phyloP scores from a whole-genome alignment of 2,329 filamentous ascomycete genomes.

The Cylindrodendrum hubeiense region DNA sequence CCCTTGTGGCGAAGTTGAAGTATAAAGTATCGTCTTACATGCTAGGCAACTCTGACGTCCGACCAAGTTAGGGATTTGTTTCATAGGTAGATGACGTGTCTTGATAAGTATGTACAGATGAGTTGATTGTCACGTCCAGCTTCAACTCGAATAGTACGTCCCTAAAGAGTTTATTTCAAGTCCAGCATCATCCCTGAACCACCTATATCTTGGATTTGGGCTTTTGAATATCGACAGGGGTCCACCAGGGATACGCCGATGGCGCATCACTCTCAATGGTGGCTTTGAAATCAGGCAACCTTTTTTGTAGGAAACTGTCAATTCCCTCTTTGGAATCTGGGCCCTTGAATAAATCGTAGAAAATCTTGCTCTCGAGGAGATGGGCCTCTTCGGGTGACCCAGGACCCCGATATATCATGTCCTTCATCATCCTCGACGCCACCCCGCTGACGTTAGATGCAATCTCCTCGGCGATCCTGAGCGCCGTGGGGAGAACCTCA shows the following conservation, averaged over 20 bases:
- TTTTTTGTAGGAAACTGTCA: slow-evolving; percentile 77
- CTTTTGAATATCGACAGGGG: slow-evolving; percentile 54
- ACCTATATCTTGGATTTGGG: slow-evolving; percentile 43
- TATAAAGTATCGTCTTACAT: not conserved
- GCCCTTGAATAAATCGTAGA: slow-evolving; percentile 70
- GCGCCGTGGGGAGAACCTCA: slow-evolving; percentile 72
- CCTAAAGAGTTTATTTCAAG: not conserved
- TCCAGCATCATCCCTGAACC: not conserved
- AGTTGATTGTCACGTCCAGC: not conserved
- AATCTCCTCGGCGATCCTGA: slow-evolving; percentile 76
- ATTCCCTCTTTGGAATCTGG: slow-evolving; percentile 76
- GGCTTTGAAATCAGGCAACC: slow-evolving; percentile 71
- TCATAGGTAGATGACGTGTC: not conserved
- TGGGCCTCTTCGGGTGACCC: slow-evolving; percentile 76
- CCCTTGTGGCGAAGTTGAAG: not conserved
- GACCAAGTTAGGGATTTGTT: slow-evolving; percentile 11
- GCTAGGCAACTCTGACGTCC: not conserved
- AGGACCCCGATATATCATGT: slow-evolving; percentile 74
- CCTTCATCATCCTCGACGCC: slow-evolving; percentile 75
- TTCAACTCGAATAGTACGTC: not conserved
- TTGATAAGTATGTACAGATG: not conserved
- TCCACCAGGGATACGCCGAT: slow-evolving; percentile 76
- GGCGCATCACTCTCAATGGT: slow-evolving; percentile 72
- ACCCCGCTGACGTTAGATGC: slow-evolving; percentile 75
- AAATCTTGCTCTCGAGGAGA: slow-evolving; percentile 75